Evolutionary conservation across 148 eudicot species (phyloP).

Genomic region (Salicornia ramosissima): DNA sequence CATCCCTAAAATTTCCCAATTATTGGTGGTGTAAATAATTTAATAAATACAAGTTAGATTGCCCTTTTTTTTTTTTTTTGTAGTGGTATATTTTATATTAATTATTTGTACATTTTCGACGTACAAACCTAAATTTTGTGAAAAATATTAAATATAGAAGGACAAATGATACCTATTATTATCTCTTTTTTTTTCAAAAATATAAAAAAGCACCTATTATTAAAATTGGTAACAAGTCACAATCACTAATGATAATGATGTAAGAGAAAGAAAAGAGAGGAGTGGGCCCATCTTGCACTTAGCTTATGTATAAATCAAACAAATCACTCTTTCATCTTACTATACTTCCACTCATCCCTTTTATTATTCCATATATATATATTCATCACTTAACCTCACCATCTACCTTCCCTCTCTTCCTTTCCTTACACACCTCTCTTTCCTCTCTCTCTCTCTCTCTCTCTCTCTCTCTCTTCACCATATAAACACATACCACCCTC

Average conservation of each 20-base stretch:
- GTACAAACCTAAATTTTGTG: no score
- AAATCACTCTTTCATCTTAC: no score
- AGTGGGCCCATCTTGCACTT: not conserved
- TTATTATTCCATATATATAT: not conserved
- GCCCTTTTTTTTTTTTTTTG: no score
- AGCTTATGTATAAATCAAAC: no score
- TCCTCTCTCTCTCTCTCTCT: no score
- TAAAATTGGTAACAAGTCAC: conserved; percentile 9
- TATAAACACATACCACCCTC: not conserved
- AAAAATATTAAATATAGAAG: not conserved
- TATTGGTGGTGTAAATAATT: no score
- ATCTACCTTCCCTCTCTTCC: not conserved
- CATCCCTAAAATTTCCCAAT: no score
- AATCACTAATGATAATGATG: not conserved
- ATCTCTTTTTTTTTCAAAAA: no score
- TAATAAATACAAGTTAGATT: no score
- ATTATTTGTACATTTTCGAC: no score
- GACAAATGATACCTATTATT: not conserved
- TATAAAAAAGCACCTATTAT: conserved; percentile 6
- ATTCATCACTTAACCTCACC: not conserved
- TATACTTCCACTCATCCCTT: conserved; percentile 1
- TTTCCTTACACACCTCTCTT: conserved; percentile 16
- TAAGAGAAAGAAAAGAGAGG: not conserved
- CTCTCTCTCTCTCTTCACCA: not conserved
- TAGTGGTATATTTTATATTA: no score